Conservation (phyloP, 2,329 filamentous ascomycete genomes). For the Cryphonectria naterciae region DNA sequence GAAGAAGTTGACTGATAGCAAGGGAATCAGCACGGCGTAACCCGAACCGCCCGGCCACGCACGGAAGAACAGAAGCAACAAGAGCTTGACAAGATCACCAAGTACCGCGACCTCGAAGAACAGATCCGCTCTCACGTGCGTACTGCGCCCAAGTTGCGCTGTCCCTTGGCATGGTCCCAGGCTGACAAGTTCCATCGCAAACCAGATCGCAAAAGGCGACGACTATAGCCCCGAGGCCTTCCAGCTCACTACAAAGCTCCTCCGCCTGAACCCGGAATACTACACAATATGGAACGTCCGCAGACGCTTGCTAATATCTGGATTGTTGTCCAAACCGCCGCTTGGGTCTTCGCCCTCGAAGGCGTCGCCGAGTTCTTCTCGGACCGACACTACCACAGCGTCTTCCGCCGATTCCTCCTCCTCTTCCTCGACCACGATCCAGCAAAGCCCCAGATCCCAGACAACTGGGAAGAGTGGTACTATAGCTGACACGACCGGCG, state of each 20-base stretch:
- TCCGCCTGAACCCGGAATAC: constrained; percentile 82
- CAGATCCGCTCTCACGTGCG: constrained; percentile 68
- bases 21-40: constrained; percentile 74
- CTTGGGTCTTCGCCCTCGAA: constrained; percentile 57
- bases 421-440: constrained; percentile 58
- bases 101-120: constrained; percentile 74
- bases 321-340: constrained; percentile 59
- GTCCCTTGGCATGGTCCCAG: neutral
- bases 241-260: constrained; percentile 70
- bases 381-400: constrained; percentile 60
- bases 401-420: constrained; percentile 64
- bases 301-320: constrained; percentile 68
- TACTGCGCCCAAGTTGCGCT: constrained; percentile 13
- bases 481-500: constrained; percentile 48
- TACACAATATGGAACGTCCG: constrained; percentile 92
- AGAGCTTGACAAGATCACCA: constrained; percentile 75
- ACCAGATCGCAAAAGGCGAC: constrained; percentile 48
- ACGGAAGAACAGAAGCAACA: constrained; percentile 72
- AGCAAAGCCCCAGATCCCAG: constrained; percentile 49
- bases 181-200: constrained; percentile 15
- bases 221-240: constrained; percentile 62
- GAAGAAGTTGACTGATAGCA: constrained; percentile 30
- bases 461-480: constrained; percentile 59
- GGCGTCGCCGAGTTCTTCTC: constrained; percentile 59
- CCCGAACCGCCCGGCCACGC: constrained; percentile 65